Evolutionary conservation across 371 early-diverging fungal species (phyloP).

Genomic region (Zychaea mexicana): DNA sequence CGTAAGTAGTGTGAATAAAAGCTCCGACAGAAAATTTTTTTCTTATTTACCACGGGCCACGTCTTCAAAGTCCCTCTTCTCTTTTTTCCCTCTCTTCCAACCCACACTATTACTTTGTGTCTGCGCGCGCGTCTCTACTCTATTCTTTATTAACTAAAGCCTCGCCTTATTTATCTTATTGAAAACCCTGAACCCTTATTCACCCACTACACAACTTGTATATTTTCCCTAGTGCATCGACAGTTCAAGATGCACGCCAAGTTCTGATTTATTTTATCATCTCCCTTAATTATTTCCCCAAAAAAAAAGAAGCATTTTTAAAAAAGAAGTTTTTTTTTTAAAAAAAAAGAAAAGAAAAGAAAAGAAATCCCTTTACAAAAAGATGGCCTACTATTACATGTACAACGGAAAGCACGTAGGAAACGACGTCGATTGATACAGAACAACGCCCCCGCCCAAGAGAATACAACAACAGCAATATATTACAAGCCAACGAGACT

Average conservation of each 20-base stretch:
- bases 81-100: not conserved
- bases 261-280: conserved; percentile 16
- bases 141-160: too few species aligned
- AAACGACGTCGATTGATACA: conserved; percentile 38
- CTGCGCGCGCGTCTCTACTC: not conserved
- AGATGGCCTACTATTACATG: conserved; percentile 37
- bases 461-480: too few species aligned
- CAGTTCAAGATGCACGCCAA: conserved; percentile 27
- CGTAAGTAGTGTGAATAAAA: too few species aligned
- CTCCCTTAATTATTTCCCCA: conserved; percentile 13
- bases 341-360: not conserved
- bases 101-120: not conserved
- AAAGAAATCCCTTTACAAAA: conserved; percentile 1
- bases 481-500: not conserved
- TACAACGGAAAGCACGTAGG: conserved; percentile 38
- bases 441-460: conserved; percentile 29
- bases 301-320: conserved; percentile 7
- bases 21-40: not conserved
- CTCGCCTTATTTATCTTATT: too few species aligned
- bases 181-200: not conserved
- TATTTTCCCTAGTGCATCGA: conserved; percentile 26
- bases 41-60: not conserved
- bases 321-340: conserved; percentile 8
- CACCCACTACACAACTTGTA: not conserved
- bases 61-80: not conserved